phyloP scores from a whole-genome alignment of 106 monocot species.

The Posidonia australis region DNA sequence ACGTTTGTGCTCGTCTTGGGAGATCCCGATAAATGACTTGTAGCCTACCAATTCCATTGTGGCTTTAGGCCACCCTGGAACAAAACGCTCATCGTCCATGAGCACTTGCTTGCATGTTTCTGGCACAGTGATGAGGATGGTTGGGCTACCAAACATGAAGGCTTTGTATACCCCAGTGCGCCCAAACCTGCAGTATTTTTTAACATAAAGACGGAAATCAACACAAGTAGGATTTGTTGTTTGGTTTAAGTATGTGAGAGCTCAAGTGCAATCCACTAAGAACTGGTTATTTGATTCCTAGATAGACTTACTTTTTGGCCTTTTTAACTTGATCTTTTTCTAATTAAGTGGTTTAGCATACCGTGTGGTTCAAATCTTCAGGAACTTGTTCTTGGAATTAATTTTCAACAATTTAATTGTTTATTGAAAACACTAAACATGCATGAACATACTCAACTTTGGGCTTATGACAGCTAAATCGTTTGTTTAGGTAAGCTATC shows the following conservation, averaged over 20 bases:
- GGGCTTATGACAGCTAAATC: too few species aligned
- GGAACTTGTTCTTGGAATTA: too few species aligned
- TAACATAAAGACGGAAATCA: not conserved
- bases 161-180: constrained; percentile 65
- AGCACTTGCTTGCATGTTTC: constrained; percentile 66
- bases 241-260: not conserved
- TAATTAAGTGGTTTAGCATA: too few species aligned
- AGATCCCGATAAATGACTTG: constrained; percentile 65
- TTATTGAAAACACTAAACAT: too few species aligned
- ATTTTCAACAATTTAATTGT: too few species aligned
- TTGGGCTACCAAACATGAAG: constrained; percentile 91
- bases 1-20: constrained; percentile 65
- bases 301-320: too few species aligned
- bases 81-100: constrained; percentile 79
- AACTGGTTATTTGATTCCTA: too few species aligned
- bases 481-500: too few species aligned
- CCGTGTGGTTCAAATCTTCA: too few species aligned
- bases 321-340: too few species aligned
- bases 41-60: constrained; percentile 59
- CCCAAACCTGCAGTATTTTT: constrained; percentile 31
- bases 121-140: constrained; percentile 57
- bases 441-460: too few species aligned
- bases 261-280: not conserved
- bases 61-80: constrained; percentile 77
- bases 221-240: too few species aligned